Evolutionary conservation across 345 rosid species (phyloP), one percentile per base, ranked within the genome.

Genomic region (Excoecaria cochinchinensis): DNA sequence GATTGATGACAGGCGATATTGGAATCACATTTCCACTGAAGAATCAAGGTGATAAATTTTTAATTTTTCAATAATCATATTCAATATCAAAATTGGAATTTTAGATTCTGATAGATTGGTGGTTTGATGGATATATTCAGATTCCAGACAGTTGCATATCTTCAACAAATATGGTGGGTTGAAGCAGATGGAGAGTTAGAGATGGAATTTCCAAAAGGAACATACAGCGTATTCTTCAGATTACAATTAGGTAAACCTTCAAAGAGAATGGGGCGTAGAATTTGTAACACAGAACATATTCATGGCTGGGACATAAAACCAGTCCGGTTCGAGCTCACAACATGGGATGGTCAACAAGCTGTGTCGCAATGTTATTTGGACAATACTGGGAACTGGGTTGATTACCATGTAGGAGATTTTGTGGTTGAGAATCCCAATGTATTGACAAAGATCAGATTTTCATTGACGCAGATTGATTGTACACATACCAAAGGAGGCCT

Each of bases 1-100:
- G 39, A 90, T 88, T 42, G 92, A 91, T 85, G 96, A 92, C 71
- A 77, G 91, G 80, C 84, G 94, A 81, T 86, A 92, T 58, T 92
- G 96, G 97, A 89, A 71, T 77, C 87, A 74, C 11, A 76, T 91
- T 46, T 72, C 89, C 4, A 84, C 87, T 0, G 87, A 84, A 40
- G 94, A 91, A 77, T 91, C 92, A 38, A 89, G 92, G 96, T 89
- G 76, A 58, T 52, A 31, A 46, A n/a, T 5, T 47, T 21, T 8
- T 4, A 6, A 13, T 16, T 52, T 11, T 8, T 16, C 12, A 52
- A 12, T 52, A 6, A 13, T 52, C 13, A 11, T 52, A 12, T 4
- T 17, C 56, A 56, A 19, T 19, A 0, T 56, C 12, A 19, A 25
- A 56, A 56, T 21, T 56, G 9, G 60, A 9, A 19, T 56, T 56